Evolutionary conservation across 129 eudicot species (phyloP).

Genomic region (Artemisia tridentata): DNA sequence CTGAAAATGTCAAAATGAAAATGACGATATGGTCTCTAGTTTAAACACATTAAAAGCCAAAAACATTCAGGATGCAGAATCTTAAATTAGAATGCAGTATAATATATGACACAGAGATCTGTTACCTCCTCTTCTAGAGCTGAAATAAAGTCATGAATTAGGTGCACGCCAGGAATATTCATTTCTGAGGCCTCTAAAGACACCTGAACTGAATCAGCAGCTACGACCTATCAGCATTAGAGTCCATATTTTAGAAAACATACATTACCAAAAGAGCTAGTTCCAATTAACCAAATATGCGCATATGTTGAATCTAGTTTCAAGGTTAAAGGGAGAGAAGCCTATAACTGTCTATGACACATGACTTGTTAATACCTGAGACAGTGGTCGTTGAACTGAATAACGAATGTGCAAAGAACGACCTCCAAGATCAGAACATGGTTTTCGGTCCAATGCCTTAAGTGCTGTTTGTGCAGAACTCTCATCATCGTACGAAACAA

Average conservation of each 20-base stretch:
- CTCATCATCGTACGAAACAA: conserved; percentile 60
- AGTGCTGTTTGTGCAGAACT: conserved; percentile 63
- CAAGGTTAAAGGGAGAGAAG: conserved; percentile 5
- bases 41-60: neutral
- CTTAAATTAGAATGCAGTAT: neutral
- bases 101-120: conserved; percentile 19
- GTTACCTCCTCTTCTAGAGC: conserved; percentile 78
- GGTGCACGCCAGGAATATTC: conserved; percentile 76
- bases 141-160: conserved; percentile 77
- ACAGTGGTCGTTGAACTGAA: conserved; percentile 56
- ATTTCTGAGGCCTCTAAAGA: conserved; percentile 66
- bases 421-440: conserved; percentile 72
- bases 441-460: conserved; percentile 51
- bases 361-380: conserved; percentile 41
- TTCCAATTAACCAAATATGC: conserved; percentile 1
- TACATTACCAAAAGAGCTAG: neutral
- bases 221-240: conserved; percentile 40
- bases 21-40: neutral
- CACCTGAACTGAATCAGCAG: conserved; percentile 48
- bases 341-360: neutral
- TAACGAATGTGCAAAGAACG: conserved; percentile 78
- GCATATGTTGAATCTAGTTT: conserved; percentile 2
- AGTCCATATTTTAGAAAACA: conserved; percentile 1
- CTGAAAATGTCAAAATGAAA: conserved; percentile 36
- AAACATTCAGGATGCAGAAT: conserved; percentile 6